A percentile compares a stretch with the other conserved stretches of the same genome.
Conservation (phyloP, 2,329 filamentous ascomycete species). For the Colletotrichum viniferum region DNA sequence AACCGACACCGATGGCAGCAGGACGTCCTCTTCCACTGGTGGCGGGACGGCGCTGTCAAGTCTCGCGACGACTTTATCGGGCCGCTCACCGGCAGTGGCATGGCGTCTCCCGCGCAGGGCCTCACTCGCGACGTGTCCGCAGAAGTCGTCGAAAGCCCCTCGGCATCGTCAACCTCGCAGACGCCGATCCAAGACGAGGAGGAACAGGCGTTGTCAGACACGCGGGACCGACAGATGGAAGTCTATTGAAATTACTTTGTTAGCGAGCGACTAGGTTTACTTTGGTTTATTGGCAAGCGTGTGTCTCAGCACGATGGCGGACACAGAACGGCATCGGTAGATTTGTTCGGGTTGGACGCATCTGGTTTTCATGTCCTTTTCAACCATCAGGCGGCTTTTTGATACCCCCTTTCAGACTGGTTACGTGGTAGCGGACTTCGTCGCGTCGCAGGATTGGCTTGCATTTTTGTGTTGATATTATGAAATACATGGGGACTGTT, state of each 20-base stretch:
- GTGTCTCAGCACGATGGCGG: neutral
- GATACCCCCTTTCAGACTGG: neutral
- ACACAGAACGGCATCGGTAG: neutral
- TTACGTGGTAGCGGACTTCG: neutral
- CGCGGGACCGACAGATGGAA: neutral
- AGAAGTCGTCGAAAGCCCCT: neutral
- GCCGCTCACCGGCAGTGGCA: slow-evolving; percentile 4
- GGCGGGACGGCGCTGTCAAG: slow-evolving; percentile 29
- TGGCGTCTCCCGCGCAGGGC: neutral
- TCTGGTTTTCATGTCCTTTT: neutral
- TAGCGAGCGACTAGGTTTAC: neutral
- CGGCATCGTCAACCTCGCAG: neutral
- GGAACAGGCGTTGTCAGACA: neutral
- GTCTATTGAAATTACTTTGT: neutral
- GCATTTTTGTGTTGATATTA: neutral
- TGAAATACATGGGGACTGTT: neutral
- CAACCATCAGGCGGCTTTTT: neutral
- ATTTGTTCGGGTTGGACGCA: neutral
- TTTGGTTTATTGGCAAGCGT: neutral
- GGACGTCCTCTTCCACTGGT: slow-evolving; percentile 43
- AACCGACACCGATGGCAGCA: slow-evolving; percentile 39
- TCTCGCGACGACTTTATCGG: neutral
- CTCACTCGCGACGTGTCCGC: neutral
- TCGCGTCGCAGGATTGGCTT: neutral
- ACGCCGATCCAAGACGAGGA: neutral